phyloP scores from a whole-genome alignment of 208 protist genomes.

The Phytomonas sp. region DNA sequence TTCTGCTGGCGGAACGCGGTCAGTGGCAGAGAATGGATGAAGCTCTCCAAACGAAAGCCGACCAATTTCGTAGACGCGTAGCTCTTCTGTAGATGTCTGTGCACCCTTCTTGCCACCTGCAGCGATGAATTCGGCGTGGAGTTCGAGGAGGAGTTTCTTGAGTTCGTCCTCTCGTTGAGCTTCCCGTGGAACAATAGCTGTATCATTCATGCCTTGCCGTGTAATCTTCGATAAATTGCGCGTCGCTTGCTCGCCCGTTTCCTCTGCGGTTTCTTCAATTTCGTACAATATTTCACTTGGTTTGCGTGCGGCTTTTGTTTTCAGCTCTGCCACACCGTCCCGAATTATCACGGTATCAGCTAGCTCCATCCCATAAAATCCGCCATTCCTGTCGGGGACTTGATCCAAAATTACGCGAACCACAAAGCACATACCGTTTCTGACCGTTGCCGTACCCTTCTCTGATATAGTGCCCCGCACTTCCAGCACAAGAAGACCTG shows the following conservation, averaged over 20 bases:
- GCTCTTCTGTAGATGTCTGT: slow-evolving; percentile 43
- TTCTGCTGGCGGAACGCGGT: slow-evolving; percentile 22
- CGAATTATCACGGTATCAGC: slow-evolving; percentile 73
- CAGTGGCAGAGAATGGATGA: slow-evolving; percentile 27
- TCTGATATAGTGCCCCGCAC: slow-evolving; percentile 69
- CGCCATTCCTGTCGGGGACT: slow-evolving; percentile 16
- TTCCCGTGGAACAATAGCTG: slow-evolving; percentile 63
- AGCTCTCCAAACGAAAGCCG: slow-evolving; percentile 65
- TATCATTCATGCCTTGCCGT: slow-evolving; percentile 59
- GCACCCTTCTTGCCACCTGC: slow-evolving; percentile 69
- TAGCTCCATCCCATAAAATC: slow-evolving; percentile 60
- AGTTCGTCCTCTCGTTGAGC: slow-evolving; percentile 62
- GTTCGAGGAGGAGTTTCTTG: slow-evolving; percentile 46
- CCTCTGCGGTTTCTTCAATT: slow-evolving; percentile 19
- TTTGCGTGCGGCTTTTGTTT: slow-evolving; percentile 63
- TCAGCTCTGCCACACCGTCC: slow-evolving; percentile 45
- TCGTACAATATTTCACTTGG: slow-evolving; percentile 71
- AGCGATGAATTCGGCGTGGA: slow-evolving; percentile 61
- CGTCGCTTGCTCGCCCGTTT: slow-evolving; percentile 10
- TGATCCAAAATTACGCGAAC: slow-evolving; percentile 66
- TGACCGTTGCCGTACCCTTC: slow-evolving; percentile 54
- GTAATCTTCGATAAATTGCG: slow-evolving; percentile 71
- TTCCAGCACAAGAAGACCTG: slow-evolving; percentile 77
- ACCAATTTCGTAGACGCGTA: slow-evolving; percentile 54
- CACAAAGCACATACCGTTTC: slow-evolving; percentile 79